A percentile compares a stretch with the other conserved stretches of the same genome.
These are phyloP conservation scores for Ceratobasidium sp. DNA, from an alignment of 1,284 basidiomycete species.

Conservation along the genomic window DNA sequence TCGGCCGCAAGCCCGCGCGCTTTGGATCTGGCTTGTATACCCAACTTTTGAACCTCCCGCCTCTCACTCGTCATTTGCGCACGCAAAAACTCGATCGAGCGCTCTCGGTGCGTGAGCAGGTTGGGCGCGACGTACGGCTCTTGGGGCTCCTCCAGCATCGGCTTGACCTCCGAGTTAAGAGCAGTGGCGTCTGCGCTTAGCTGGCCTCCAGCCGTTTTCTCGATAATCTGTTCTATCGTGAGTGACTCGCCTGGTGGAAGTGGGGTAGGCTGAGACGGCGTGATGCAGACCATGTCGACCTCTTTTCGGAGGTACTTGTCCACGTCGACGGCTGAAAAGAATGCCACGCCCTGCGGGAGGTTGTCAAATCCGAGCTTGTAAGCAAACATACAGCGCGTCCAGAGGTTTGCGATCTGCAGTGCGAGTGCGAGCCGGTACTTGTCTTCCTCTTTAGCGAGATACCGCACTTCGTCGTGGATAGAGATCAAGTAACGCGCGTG, in stretches of 20 bases:
- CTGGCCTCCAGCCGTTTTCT: slow-evolving; percentile 74
- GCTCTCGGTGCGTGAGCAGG: slow-evolving; percentile 23
- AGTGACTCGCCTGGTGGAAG: slow-evolving; percentile 90
- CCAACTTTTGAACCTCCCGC: not conserved
- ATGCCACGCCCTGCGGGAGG: slow-evolving; percentile 92
- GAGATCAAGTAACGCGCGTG: slow-evolving; percentile 95
- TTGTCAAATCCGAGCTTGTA: slow-evolving; percentile 96
- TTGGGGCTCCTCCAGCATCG: not conserved
- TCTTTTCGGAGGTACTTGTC: slow-evolving; percentile 95
- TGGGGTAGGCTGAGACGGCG: slow-evolving; percentile 87
- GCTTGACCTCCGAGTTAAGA: not conserved
- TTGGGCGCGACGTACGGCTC: not conserved
- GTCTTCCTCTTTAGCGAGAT: slow-evolving; percentile 91
- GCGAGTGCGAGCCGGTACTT: slow-evolving; percentile 91
- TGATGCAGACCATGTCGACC: slow-evolving; percentile 95
- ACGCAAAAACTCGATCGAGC: not conserved
- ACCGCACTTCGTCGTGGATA: slow-evolving; percentile 97
- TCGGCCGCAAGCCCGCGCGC: slow-evolving; percentile 1
- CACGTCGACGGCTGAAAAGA: slow-evolving; percentile 97
- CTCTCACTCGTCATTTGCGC: slow-evolving; percentile 11
- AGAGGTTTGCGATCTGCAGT: slow-evolving; percentile 94
- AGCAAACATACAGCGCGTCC: slow-evolving; percentile 94
- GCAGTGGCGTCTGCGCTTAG: slow-evolving; percentile 60
- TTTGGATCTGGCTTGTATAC: not conserved
- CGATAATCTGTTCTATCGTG: slow-evolving; percentile 77